These are phyloP conservation scores for Eucalyptus sideroxylon DNA, from an alignment of 345 rosid species.

Conservation along the genomic window DNA sequence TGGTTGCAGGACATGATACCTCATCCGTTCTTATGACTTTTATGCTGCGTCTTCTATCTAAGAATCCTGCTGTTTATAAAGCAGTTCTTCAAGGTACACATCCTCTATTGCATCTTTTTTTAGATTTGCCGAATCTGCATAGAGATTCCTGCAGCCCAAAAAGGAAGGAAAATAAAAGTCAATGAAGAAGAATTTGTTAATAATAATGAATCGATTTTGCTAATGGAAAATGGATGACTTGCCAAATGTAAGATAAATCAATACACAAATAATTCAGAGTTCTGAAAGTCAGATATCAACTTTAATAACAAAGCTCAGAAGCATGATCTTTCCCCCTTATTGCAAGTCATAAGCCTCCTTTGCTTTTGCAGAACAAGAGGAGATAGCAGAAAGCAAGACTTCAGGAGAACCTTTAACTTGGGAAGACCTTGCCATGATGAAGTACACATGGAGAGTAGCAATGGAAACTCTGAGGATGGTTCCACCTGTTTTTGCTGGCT, in stretches of 20 bases:
- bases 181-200: not conserved
- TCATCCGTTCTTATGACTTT: conserved; percentile 36
- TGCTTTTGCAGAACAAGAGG: conserved; percentile 26
- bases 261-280: not conserved
- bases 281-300: not conserved
- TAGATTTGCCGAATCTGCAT: not conserved
- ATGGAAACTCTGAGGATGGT: conserved; percentile 23
- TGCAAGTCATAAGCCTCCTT: not conserved
- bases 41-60: conserved; percentile 28
- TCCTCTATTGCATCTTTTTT: not conserved
- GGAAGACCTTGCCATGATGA: conserved; percentile 22
- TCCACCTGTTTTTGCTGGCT: conserved; percentile 38
- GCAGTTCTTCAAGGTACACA: conserved; percentile 35
- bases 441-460: conserved; percentile 26
- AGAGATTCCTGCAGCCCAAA: not conserved
- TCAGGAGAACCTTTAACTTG: conserved; percentile 9
- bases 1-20: conserved; percentile 55
- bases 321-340: not conserved
- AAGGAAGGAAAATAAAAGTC: not conserved
- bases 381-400: not conserved
- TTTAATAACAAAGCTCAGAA: not conserved
- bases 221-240: not conserved
- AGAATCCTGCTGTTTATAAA: conserved; percentile 17
- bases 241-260: not conserved
- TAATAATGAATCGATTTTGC: not conserved